These are phyloP conservation scores for Trichoderma cornu-damae DNA, from an alignment of 2,329 filamentous ascomycete species.

Conservation along the genomic window DNA sequence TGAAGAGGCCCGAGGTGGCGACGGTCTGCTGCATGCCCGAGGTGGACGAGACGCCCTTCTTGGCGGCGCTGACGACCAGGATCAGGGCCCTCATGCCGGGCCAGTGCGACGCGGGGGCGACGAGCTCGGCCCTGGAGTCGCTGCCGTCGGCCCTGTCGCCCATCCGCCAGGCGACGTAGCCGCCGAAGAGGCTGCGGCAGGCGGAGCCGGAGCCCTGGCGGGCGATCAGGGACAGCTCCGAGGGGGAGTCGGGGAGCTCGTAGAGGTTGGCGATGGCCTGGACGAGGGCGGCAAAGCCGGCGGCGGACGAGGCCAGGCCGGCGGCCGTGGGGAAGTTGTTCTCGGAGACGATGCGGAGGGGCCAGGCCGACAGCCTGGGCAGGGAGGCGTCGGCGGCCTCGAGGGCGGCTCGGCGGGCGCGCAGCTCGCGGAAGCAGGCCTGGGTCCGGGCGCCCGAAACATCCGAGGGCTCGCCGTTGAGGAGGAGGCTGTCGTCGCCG, in stretches of 20 bases:
- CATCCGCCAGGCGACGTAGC: conserved; percentile 92
- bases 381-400: conserved; percentile 67
- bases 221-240: conserved; percentile 82
- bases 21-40: conserved; percentile 97
- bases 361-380: conserved; percentile 72
- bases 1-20: conserved; percentile 81
- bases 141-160: conserved; percentile 70
- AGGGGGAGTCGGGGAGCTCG: conserved; percentile 71
- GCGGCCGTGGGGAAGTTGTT: conserved; percentile 99
- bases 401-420: conserved; percentile 67
- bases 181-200: conserved; percentile 87
- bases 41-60: conserved; percentile 92
- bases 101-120: conserved; percentile 88
- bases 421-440: conserved; percentile 85
- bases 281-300: conserved; percentile 66
- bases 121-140: conserved; percentile 82
- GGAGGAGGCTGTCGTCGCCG: conserved; percentile 63
- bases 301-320: conserved; percentile 70
- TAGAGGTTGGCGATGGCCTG: conserved; percentile 90
- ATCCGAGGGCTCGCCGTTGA: conserved; percentile 80
- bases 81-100: conserved; percentile 90
- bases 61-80: conserved; percentile 84
- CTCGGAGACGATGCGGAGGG: conserved; percentile 83
- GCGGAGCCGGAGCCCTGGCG: conserved; percentile 92
- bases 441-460: conserved; percentile 86